Evolutionary conservation across 768 basidiomycete genomes (phyloP), one percentile per base, ranked within the genome.

Genomic region (Boletus reticulatus): DNA sequence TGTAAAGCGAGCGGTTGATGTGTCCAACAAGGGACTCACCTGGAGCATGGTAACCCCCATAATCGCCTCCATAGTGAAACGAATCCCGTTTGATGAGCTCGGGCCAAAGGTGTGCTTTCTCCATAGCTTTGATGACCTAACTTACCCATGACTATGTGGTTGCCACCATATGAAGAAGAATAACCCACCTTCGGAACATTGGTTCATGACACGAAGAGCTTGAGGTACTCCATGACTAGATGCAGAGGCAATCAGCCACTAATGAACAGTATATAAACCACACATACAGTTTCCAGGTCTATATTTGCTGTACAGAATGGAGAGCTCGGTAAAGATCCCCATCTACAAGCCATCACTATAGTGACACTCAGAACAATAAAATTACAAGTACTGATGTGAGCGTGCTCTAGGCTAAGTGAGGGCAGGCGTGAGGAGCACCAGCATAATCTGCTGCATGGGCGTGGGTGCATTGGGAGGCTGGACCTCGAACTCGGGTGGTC

Each of bases 271-370:
- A 16, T 31, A 41, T 12, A 29, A 52, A 47, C n/a, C 31, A 17
- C 1, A 78, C 89, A 73, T 67, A 94, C 94, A 78, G 73, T 94
- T 96, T 60, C 88, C 88, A 2, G 95, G 95, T 70, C 84, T 83
- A 74, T 97, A 98, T 76, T 97, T 98, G 82, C 94, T 93, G 67
- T 97, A 87, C 43, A 98, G 74, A 55, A 92, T 89, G 3, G 92
- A 83, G 39, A 98, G 79, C 69, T 98, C 96, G 6, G 96, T 97
- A 77, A 98, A 98, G 71, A 98, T 95, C 61, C 96, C 96, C 94
- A 96, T 95, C 81, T 84, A 44, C 55, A 47, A 59, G 42, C 9
- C 4, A 38, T 74, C 24, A 67, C 56, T 43, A 63, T 43, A 41
- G 37, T 49, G 48, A 14, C 8, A 44, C 43, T 12, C 12, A 14